Evolutionary conservation across 148 eudicot genomes (phyloP).

Genomic region (Nepenthes mirabilis): DNA sequence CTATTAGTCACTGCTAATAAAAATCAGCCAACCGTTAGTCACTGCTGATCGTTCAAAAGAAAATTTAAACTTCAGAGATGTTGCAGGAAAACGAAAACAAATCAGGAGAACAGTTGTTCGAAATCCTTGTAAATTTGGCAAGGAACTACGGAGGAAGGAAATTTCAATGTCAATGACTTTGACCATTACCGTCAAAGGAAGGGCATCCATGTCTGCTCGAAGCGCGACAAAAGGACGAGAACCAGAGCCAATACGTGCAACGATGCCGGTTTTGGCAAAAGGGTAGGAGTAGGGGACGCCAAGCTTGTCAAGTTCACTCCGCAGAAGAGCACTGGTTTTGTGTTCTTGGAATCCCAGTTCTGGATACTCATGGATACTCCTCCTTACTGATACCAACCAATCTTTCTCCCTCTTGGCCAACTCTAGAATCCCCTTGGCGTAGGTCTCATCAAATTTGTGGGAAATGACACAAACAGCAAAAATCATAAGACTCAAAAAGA

Average conservation of each 20-base stretch:
- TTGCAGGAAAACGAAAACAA: too few relatives aligned
- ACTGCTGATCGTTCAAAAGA: too few relatives aligned
- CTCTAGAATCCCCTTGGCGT: slow-evolving; percentile 28
- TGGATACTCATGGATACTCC: slow-evolving; percentile 76
- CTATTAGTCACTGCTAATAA: too few relatives aligned
- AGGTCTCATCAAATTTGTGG: slow-evolving; percentile 19
- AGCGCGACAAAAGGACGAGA: slow-evolving; percentile 61
- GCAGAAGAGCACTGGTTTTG: slow-evolving; percentile 66
- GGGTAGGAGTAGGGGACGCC: slow-evolving; percentile 66
- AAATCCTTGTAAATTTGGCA: not conserved
- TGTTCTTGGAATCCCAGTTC: slow-evolving; percentile 64
- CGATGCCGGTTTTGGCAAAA: slow-evolving; percentile 71
- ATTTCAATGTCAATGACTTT: not conserved
- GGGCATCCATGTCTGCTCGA: slow-evolving; percentile 91
- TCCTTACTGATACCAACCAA: slow-evolving; percentile 60
- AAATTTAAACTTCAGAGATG: too few relatives aligned
- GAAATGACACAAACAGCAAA: not conserved
- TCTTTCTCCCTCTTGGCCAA: slow-evolving; percentile 37
- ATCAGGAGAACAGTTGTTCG: too few relatives aligned
- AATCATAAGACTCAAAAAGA: not conserved
- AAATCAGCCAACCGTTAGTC: too few relatives aligned
- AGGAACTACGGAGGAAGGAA: too few relatives aligned
- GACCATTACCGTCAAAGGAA: slow-evolving; percentile 52
- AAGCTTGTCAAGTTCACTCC: slow-evolving; percentile 56
- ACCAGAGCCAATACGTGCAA: slow-evolving; percentile 64